Evolutionary conservation across 2,329 filamentous ascomycete genomes (phyloP), one percentile per base, ranked within the genome.

Genomic region (Dothidotthia symphoricarpi): DNA sequence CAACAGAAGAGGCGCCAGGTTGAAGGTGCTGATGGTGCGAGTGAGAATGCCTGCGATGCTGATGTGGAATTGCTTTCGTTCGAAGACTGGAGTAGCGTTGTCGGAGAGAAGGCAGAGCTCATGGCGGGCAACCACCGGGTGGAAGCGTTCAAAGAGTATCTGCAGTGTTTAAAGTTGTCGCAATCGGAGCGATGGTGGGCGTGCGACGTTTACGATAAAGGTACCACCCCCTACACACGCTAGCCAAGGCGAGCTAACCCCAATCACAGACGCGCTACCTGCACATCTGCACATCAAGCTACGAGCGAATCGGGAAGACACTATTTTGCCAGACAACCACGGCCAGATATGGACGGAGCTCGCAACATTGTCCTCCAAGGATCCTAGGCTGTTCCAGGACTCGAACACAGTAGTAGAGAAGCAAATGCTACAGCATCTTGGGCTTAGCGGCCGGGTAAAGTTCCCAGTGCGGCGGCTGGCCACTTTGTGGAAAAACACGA

Each of bases 11-110:
- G 39, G 34, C 10, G 27, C 15, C 22, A 22, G 24, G 24, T 24
- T 48, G 9, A 49, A 45, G 34, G 16, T 2, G 24, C 4, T 30
- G 26, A 7, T 8, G 22, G 15, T 30, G 17, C 27, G 15, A 17
- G 15, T 30, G n/a, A 36, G 26, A 17, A 30, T 13, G 34, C 43
- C 12, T 29, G 48, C 34, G 45, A 39, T 8, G 30, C 34, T 15
- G 45, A 37, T 24, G 16, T 41, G 14, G 22, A 35, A 30, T 16
- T 6, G 26, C 26, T 6, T 11, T 36, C 16, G 22, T 36, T 36
- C 16, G 15, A 31, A 26, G 34, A 16, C 19, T 36, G n/a, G 34
- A 14, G n/a, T 5, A 36, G 27, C 27, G 28, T 25, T 7, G 14
- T 36, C 6, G n/a, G 27, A 31, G 27, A 12, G 11, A 36, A 36